Evolutionary conservation across 2,329 filamentous ascomycete genomes (phyloP), one percentile per base, ranked within the genome.

Genomic region (Dryadomyces quercivorus): DNA sequence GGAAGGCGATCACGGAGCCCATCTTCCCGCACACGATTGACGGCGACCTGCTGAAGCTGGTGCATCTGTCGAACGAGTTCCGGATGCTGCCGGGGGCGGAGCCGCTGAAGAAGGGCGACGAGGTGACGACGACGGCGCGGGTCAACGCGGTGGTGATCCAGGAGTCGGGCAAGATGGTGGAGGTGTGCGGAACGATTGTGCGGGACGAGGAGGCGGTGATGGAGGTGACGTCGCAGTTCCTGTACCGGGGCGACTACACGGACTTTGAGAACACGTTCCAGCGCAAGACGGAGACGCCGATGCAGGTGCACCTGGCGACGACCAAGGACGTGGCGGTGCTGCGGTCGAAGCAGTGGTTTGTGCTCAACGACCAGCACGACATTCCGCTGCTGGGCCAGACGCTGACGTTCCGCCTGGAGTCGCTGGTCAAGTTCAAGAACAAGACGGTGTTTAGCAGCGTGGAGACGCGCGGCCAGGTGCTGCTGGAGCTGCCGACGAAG

Each of bases 231-330:
- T 96, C 90, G 59, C 93, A 98, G 70, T 98, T 98, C 79, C 71
- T 98, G 64, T 98, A 98, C 77, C 86, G 94, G 51, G 93, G 93
- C 55, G 77, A 78, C 34, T 98, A 98, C 73, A 86, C 80, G 55
- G 94, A 98, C 69, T 98, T 82, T 63, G 87, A 96, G 73, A 98
- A 95, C 73, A 98, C 94, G 7, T 98, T 98, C 83, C 91, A 97
- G 73, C 87, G 93, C 67, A 97, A 96, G 80, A 81, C 84, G 7
- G 93, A 98, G 74, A 95, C 88, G 1, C 91, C 92, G 1, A 93
- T 97, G 77, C 88, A 98, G 71, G 76, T 98, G 31, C 86, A 95
- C 65, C 80, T 98, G 50, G 84, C 78, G 15, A 91, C 89, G 3
- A 85, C 81, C 66, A 95, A 93, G 73, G 94, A 98, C 63, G 84